These are phyloP conservation scores for Alternaria triticina DNA, from an alignment of 2,329 filamentous ascomycete genomes.

Conservation along the genomic window DNA sequence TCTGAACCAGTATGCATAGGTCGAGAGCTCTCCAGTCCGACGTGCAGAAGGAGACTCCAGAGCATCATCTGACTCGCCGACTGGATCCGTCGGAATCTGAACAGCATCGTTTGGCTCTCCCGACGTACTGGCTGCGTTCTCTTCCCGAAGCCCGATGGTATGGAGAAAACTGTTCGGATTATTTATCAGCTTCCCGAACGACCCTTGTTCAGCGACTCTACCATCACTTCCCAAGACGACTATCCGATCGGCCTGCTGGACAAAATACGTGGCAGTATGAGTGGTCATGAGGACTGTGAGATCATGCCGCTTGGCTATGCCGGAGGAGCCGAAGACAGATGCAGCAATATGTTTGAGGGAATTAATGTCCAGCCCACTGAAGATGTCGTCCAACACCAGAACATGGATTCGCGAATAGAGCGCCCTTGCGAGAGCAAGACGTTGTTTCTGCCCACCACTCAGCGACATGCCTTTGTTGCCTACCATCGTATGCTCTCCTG, in stretches of 20 bases:
- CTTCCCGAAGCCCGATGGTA: not conserved
- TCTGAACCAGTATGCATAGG: not conserved
- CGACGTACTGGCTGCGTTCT: rapidly evolving
- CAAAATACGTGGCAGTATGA: not conserved
- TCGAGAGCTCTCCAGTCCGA: not conserved
- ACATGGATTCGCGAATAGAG: not conserved
- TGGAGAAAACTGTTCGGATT: not conserved
- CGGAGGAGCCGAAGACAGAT: not conserved
- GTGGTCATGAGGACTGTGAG: not conserved
- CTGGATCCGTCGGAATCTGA: not conserved
- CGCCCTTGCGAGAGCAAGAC: not conserved
- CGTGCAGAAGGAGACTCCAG: not conserved
- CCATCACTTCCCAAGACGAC: not conserved
- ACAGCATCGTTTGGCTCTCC: not conserved
- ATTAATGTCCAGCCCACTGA: not conserved
- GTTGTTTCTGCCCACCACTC: not conserved
- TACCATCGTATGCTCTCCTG: not conserved
- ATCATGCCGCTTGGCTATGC: not conserved
- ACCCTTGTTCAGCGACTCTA: not conserved
- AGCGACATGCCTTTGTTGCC: not conserved
- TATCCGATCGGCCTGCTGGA: not conserved
- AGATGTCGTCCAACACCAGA: not conserved
- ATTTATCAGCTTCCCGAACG: not conserved
- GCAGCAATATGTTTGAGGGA: not conserved
- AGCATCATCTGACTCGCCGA: not conserved